Evolutionary conservation across 768 basidiomycete genomes (phyloP).

Genomic region (Ephemerocybe angulata): DNA sequence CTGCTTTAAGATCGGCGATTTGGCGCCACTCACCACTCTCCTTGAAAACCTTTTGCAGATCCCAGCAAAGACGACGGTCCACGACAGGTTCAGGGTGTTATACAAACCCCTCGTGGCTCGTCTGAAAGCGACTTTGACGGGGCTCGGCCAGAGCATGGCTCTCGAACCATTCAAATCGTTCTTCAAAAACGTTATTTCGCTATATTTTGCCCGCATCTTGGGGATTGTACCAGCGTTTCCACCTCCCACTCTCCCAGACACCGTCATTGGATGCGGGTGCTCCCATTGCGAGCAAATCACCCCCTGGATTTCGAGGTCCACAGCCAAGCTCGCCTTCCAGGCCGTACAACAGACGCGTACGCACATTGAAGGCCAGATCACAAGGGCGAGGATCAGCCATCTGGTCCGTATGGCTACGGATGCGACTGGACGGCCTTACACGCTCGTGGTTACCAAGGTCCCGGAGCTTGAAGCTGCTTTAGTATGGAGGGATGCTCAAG

Average conservation of each 20-base stretch:
- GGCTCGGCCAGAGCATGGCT: neutral
- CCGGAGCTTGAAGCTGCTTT: neutral
- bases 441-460: neutral
- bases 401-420: neutral
- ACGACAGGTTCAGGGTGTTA: constrained; percentile 21
- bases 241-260: neutral
- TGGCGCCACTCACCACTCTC: neutral
- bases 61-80: neutral
- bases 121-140: constrained; percentile 11
- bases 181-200: neutral
- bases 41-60: neutral
- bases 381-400: neutral
- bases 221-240: neutral
- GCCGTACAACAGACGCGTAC: neutral
- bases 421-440: neutral
- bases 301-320: neutral
- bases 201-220: neutral
- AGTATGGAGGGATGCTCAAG: neutral
- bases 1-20: neutral
- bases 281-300: neutral
- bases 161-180: neutral
- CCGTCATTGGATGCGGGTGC: neutral
- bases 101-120: constrained; percentile 25
- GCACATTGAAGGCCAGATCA: neutral
- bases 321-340: neutral